Conservation (phyloP, 768 basidiomycete species). For the Mycena alexandri region DNA sequence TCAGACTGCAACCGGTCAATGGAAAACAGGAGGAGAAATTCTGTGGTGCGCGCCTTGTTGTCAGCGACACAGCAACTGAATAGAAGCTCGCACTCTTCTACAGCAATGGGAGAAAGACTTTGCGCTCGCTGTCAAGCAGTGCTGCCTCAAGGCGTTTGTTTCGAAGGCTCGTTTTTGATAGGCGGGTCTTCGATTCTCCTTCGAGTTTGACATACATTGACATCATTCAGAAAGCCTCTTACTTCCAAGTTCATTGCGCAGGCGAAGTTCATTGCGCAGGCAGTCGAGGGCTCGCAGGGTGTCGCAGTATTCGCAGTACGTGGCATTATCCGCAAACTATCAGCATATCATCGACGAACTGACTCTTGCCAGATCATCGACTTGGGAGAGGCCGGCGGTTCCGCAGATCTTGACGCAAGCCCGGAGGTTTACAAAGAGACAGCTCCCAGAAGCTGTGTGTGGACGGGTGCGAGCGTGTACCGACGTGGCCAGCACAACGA, state of each 20-base stretch:
- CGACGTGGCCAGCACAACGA: background rate
- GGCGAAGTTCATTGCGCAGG: background rate
- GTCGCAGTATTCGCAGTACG: slow-evolving; percentile 4
- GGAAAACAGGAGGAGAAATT: no score
- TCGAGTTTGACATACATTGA: background rate
- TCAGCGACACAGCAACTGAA: no score
- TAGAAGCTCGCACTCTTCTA: background rate
- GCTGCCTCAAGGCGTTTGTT: slow-evolving; percentile 25
- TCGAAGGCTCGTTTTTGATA: slow-evolving; percentile 22
- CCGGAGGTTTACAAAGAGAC: background rate
- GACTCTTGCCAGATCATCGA: slow-evolving; percentile 14
- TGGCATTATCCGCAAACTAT: background rate
- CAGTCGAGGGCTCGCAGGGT: background rate
- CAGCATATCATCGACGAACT: background rate
- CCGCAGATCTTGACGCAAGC: background rate
- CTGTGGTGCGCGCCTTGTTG: no score
- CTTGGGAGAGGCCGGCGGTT: background rate
- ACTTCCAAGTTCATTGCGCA: no score
- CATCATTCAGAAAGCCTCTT: no score
- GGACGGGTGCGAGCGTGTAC: slow-evolving; percentile 7
- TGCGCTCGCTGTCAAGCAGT: slow-evolving; percentile 4
- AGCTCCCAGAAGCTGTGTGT: background rate
- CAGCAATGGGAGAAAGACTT: background rate
- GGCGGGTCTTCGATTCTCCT: slow-evolving; percentile 13
- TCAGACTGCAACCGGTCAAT: no score